Percentiles rank a stretch among this genome's conserved stretches.
Conservation (phyloP, 2,329 filamentous ascomycete species). For the Microcyclospora pomicola region DNA sequence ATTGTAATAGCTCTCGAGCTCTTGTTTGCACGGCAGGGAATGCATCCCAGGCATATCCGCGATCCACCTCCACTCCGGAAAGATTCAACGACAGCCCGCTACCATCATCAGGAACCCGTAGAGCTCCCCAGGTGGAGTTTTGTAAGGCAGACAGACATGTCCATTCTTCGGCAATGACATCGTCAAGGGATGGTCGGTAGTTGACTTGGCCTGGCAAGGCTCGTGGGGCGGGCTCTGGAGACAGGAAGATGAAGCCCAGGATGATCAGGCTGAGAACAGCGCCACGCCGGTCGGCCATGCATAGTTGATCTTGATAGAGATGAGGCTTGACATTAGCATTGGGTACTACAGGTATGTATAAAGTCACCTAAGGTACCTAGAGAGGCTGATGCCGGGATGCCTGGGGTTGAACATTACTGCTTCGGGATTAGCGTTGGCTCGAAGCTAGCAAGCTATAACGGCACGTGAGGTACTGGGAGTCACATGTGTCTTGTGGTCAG, state of each 20-base stretch:
- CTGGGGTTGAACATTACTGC: no score
- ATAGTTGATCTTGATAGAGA: slow-evolving; percentile 4
- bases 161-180: slow-evolving; percentile 38
- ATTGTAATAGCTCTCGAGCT: slow-evolving; percentile 42
- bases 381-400: no score
- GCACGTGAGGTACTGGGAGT: no score
- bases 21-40: slow-evolving; percentile 52
- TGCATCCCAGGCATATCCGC: slow-evolving; percentile 67
- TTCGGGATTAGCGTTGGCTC: no score
- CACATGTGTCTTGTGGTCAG: no score
- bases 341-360: no score
- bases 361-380: no score
- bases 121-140: slow-evolving; percentile 32
- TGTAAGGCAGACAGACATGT: slow-evolving; percentile 37
- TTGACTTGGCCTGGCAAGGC: slow-evolving; percentile 21
- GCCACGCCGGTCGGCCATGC: slow-evolving; percentile 30
- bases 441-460: no score
- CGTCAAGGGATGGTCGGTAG: slow-evolving; percentile 32
- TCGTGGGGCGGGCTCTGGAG: slow-evolving; percentile 27
- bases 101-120: slow-evolving; percentile 30
- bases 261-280: slow-evolving; percentile 35
- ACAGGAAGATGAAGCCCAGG: slow-evolving; percentile 40
- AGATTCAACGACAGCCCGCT: slow-evolving; percentile 38
- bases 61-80: slow-evolving; percentile 59
- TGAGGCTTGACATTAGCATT: no score